Evolutionary conservation across 495 filamentous ascomycete genomes (phyloP).

Genomic region (Penicillium nucicola): DNA sequence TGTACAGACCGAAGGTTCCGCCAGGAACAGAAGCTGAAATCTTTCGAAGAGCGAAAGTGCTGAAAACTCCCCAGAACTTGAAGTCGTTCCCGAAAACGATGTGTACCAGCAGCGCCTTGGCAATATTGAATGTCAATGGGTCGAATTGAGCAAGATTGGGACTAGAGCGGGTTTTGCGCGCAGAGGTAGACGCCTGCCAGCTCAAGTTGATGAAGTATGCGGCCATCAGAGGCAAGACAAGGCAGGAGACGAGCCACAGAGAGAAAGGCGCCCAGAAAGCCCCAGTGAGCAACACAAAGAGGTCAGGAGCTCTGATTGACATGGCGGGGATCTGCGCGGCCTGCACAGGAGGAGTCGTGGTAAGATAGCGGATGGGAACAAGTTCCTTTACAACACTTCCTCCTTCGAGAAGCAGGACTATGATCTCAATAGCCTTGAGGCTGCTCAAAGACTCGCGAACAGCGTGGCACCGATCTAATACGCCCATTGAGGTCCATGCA

Average conservation of each 20-base stretch:
- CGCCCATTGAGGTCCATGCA: slow-evolving; percentile 40
- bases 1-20: slow-evolving; percentile 59
- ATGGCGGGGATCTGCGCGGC: slow-evolving; percentile 36
- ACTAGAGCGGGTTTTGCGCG: slow-evolving; percentile 19
- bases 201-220: slow-evolving; percentile 90
- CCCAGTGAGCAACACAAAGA: slow-evolving; percentile 73
- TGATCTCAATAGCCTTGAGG: slow-evolving; percentile 62
- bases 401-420: slow-evolving; percentile 61
- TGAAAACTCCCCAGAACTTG: slow-evolving; percentile 61
- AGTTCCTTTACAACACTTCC: slow-evolving; percentile 42
- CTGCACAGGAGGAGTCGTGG: slow-evolving; percentile 62
- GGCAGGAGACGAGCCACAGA: slow-evolving; percentile 71
- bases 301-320: slow-evolving; percentile 70
- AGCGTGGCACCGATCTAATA: slow-evolving; percentile 44
- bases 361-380: slow-evolving; percentile 63
- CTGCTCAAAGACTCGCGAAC: slow-evolving; percentile 61
- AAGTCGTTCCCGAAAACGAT: slow-evolving; percentile 72
- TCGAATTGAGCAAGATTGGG: slow-evolving; percentile 61
- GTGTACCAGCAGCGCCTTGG: slow-evolving; percentile 76
- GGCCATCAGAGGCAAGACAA: slow-evolving; percentile 63
- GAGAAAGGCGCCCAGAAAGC: slow-evolving; percentile 80
- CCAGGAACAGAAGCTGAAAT: slow-evolving; percentile 69
- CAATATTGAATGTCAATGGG: slow-evolving; percentile 83
- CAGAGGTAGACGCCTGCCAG: slow-evolving; percentile 32
- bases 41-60: slow-evolving; percentile 51